These are phyloP conservation scores for Blastocystis hominis DNA, from an alignment of 352 stramenopile species.

Conservation along the genomic window DNA sequence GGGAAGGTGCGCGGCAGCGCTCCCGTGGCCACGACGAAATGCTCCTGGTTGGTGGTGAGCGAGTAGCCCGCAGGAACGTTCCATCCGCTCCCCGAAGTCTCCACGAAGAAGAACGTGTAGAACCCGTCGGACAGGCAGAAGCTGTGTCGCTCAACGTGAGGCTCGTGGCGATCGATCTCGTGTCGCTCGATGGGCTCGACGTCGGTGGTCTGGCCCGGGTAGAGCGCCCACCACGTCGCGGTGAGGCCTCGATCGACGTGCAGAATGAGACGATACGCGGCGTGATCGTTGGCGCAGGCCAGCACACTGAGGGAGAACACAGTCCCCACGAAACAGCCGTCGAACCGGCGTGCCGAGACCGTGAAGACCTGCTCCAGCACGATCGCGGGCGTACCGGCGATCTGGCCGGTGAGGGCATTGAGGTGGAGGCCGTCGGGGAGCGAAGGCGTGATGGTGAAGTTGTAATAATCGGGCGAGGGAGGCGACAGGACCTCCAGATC, in stretches of 20 bases:
- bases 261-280: background rate
- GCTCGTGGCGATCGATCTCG: background rate
- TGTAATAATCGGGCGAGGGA: background rate
- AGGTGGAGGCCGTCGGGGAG: background rate
- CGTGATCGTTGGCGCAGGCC: background rate
- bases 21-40: background rate
- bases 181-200: background rate
- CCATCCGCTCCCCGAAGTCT: background rate
- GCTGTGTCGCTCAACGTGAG: background rate
- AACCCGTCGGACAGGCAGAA: background rate
- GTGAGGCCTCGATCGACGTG: background rate
- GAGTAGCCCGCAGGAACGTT: background rate
- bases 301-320: background rate
- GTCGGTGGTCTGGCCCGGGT: background rate
- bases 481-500: background rate
- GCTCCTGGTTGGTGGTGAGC: background rate
- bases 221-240: background rate
- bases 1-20: background rate
- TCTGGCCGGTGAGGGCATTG: background rate
- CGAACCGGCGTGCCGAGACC: background rate
- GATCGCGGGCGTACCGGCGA: background rate
- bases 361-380: background rate
- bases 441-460: background rate
- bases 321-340: background rate
- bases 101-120: background rate